Conservation (phyloP, 148 eudicot species). For the Salicornia ramosissima region DNA sequence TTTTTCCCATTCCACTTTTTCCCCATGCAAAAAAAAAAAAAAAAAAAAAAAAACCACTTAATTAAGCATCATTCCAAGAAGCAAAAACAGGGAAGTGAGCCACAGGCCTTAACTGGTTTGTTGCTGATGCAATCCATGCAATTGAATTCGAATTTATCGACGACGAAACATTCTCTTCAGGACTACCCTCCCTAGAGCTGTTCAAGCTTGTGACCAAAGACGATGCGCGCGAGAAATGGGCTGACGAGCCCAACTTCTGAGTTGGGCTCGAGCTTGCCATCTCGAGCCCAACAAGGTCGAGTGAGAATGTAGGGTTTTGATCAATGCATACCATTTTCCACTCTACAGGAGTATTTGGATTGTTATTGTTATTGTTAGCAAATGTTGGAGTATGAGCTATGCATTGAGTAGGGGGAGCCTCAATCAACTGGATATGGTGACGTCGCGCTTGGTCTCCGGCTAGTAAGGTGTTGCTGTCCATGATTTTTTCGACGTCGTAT, state of each 20-base stretch:
- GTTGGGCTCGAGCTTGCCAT: conserved; percentile 15
- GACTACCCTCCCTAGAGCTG: conserved; percentile 80
- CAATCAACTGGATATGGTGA: conserved; percentile 25
- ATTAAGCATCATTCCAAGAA: conserved; percentile 55
- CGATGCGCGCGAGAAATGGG: conserved; percentile 45
- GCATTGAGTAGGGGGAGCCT: background rate
- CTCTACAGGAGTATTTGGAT: conserved; percentile 6
- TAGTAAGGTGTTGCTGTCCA: conserved; percentile 56
- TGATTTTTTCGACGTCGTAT: conserved; percentile 67
- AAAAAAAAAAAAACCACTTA: background rate
- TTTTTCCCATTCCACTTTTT: background rate
- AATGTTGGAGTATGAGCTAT: background rate
- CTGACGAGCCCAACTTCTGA: conserved; percentile 23
- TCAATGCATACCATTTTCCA: conserved; percentile 39
- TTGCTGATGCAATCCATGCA: conserved; percentile 34
- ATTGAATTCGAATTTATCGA: conserved; percentile 11
- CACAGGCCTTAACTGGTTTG: conserved; percentile 40
- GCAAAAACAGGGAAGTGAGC: conserved; percentile 65
- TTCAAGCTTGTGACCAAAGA: conserved; percentile 65
- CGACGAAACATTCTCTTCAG: conserved; percentile 35
- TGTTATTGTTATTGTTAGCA: background rate
- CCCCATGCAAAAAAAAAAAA: conserved; percentile 23
- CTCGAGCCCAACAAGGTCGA: conserved; percentile 38
- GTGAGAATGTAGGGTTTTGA: conserved; percentile 26
- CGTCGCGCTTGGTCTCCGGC: conserved; percentile 62